These are phyloP conservation scores for Amylocystis lapponica DNA, from an alignment of 768 basidiomycete species.

Conservation along the genomic window DNA sequence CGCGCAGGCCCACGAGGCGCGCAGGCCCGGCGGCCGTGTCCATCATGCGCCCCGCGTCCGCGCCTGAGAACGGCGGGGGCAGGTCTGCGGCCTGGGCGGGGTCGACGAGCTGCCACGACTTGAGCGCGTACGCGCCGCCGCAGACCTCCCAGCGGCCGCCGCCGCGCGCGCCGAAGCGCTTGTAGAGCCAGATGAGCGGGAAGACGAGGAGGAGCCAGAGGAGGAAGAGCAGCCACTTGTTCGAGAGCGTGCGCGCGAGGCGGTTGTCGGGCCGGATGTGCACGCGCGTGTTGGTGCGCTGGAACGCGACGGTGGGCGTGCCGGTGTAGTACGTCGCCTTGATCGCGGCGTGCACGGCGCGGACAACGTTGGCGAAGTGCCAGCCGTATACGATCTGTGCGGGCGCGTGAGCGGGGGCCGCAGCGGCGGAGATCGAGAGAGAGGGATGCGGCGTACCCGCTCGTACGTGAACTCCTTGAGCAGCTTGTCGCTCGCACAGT, in stretches of 20 bases:
- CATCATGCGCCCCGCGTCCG: neutral
- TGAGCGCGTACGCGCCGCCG: slow-evolving; percentile 72
- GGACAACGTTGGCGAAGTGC: slow-evolving; percentile 38
- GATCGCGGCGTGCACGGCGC: slow-evolving; percentile 34
- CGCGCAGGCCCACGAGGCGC: slow-evolving; percentile 51
- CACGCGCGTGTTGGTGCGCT: slow-evolving; percentile 40
- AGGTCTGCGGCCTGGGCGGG: neutral
- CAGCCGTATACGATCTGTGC: slow-evolving; percentile 54
- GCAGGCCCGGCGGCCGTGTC: slow-evolving; percentile 29
- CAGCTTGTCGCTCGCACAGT: slow-evolving; percentile 61
- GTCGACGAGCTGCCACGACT: slow-evolving; percentile 27
- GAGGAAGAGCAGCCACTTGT: slow-evolving; percentile 65
- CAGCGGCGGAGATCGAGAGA: neutral
- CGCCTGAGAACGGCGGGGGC: slow-evolving; percentile 1
- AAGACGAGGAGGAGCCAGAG: slow-evolving; percentile 66
- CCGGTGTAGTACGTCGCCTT: slow-evolving; percentile 35
- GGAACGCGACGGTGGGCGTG: slow-evolving; percentile 44
- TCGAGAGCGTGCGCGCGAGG: slow-evolving; percentile 63
- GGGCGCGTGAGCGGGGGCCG: slow-evolving; percentile 14
- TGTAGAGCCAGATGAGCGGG: slow-evolving; percentile 79
- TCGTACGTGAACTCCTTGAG: slow-evolving; percentile 77
- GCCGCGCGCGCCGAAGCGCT: slow-evolving; percentile 57
- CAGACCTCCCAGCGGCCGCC: slow-evolving; percentile 75
- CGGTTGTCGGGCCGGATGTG: slow-evolving; percentile 62
- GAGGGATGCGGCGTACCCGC: slow-evolving; percentile 40